Evolutionary conservation across 2,329 filamentous ascomycete genomes (phyloP), one percentile per base, ranked within the genome.

Genomic region (Penicillium aurantiogriseum): DNA sequence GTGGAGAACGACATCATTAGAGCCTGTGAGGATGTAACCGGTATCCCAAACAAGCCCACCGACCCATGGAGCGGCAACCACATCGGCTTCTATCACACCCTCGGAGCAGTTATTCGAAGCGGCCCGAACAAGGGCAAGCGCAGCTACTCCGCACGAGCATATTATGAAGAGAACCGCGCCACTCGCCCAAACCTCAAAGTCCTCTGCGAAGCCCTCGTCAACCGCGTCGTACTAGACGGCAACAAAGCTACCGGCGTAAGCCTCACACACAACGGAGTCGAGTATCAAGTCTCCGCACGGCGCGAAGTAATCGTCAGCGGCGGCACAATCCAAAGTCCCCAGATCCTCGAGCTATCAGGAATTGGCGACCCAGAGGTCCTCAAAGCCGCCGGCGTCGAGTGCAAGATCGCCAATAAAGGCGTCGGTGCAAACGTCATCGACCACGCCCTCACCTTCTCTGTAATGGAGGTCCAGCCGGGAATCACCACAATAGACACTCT

Each of bases 291-390:
- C 7, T 74, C 60, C 5, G 73, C 65, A 59, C 68, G 56, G 13
- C 65, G 69, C 45, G 85, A 88, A 61, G 79, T 88, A 13, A 78
- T 89, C 36, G 70, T 89, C 4, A 81, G 80, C 2, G 84, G 83
- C 0, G 86, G 86, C 0, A 80, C 80, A 21, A 74, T 83, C 42
- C 80, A 81, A 65, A 84, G 81, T 17, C 86, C 80, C 3, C 83
- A 81, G 70, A 75, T 85, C 19, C 79, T 83, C 17, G 85, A 88
- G 61, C 75, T 86, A 2, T 87, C 84, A 0, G 85, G 85, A 0
- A 78, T 88, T 25, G 85, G 86, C 3, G 76, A 78, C 45, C 69
- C 74, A 0, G 67, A 70, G 0, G 64, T 81, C 2, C 72, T 83
- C 2, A 60, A 67, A 10, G 65, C 65, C 0, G 75, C 75, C 1